phyloP scores from a whole-genome alignment of 1,284 basidiomycete genomes.

The Trichosporon inkin region DNA sequence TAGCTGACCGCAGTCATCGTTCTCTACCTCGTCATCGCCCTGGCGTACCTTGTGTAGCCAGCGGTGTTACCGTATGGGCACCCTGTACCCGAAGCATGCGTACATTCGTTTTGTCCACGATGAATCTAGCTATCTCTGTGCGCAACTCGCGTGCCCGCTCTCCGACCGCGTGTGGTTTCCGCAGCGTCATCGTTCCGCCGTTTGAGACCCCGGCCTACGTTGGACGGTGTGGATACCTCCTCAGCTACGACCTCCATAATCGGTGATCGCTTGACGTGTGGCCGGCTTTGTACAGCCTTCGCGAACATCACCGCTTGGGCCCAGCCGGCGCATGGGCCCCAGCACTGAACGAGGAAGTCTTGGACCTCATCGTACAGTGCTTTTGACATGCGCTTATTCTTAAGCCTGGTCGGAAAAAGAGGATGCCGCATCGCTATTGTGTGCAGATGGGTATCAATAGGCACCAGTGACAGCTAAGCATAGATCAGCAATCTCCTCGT shows the following conservation, averaged over 20 bases:
- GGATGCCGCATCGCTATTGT: conserved; percentile 84
- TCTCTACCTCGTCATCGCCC: conserved; percentile 20
- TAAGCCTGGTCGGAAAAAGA: conserved; percentile 55
- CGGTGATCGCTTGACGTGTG: too few relatives aligned
- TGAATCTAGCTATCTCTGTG: neutral
- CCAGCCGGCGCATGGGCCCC: conserved; percentile 88
- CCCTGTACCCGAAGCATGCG: neutral
- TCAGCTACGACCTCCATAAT: too few relatives aligned
- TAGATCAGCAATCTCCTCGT: neutral
- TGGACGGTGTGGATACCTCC: too few relatives aligned
- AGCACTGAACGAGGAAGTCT: conserved; percentile 60
- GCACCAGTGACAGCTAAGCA: conserved; percentile 72
- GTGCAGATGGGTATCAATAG: conserved; percentile 87
- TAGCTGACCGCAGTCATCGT: conserved; percentile 33
- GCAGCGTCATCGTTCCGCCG: neutral
- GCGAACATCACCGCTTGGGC: conserved; percentile 70
- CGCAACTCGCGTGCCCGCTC: neutral
- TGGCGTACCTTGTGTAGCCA: conserved; percentile 8
- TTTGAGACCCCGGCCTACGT: too few relatives aligned
- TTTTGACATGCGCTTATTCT: conserved; percentile 63
- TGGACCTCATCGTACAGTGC: conserved; percentile 74
- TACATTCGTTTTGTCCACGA: neutral
- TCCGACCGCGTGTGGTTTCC: neutral
- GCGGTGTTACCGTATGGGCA: too few relatives aligned
- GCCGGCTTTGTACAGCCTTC: neutral